phyloP scores from a whole-genome alignment of 441 rosid species.

The Erodium trifolium region DNA sequence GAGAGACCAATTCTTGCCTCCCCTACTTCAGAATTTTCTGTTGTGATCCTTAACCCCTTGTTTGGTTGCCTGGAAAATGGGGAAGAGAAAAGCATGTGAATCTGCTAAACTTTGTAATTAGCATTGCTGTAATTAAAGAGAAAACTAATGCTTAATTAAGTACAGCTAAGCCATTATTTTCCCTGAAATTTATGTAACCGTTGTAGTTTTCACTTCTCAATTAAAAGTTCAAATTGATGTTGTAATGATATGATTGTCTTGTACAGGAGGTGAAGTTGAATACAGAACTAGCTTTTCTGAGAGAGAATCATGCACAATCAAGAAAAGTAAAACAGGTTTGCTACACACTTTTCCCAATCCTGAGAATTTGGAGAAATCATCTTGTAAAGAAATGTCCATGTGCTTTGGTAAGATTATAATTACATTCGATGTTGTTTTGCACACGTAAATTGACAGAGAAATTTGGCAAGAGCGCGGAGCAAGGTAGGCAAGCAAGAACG shows the following conservation, averaged over 20 bases:
- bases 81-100: background rate
- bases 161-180: background rate
- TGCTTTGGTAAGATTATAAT: too few relatives aligned
- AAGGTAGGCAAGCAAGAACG: constrained; percentile 41
- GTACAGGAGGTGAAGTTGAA: constrained; percentile 61
- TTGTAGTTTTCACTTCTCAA: constrained; percentile 16
- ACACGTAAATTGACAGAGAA: constrained; percentile 32
- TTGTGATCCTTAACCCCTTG: background rate
- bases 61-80: background rate
- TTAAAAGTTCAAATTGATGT: constrained; percentile 33
- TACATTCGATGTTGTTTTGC: constrained; percentile 10
- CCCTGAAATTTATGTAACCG: constrained; percentile 15
- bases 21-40: background rate
- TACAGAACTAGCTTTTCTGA: constrained; percentile 79
- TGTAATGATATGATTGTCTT: constrained; percentile 23
- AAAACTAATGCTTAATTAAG: background rate
- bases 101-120: background rate
- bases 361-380: constrained; percentile 3
- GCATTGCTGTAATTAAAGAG: background rate
- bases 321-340: constrained; percentile 80
- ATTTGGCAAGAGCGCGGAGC: constrained; percentile 44
- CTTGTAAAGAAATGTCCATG: background rate
- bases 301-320: constrained; percentile 67
- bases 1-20: too few relatives aligned
- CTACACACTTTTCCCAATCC: constrained; percentile 3